phyloP scores from a whole-genome alignment of 2,329 filamentous ascomycete species.

The Penicillium sp. region DNA sequence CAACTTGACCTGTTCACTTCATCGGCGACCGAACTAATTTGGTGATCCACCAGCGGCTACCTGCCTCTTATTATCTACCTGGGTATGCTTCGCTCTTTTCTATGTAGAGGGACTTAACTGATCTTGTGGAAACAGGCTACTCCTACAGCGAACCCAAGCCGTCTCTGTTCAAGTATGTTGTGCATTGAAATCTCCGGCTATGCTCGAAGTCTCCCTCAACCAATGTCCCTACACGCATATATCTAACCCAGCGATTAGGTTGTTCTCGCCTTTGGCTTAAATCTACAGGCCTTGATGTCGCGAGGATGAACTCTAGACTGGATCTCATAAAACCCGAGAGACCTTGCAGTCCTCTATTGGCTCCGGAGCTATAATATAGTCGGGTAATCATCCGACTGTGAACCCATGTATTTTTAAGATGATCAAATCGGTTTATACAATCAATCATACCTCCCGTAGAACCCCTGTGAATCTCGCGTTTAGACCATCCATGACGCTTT shows the following conservation, averaged over 20 bases:
- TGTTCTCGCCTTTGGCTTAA: slow-evolving; percentile 47
- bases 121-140: slow-evolving; percentile 63
- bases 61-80: slow-evolving; percentile 96
- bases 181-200: slow-evolving; percentile 11
- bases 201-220: background rate
- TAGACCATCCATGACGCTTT: background rate
- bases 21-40: slow-evolving; percentile 15
- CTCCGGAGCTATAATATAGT: background rate
- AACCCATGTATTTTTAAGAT: background rate
- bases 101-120: slow-evolving; percentile 15
- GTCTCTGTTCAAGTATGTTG: slow-evolving; percentile 67
- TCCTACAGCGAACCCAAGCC: slow-evolving; percentile 91
- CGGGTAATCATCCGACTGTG: background rate
- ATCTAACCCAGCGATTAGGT: slow-evolving; percentile 28
- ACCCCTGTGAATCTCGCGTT: background rate
- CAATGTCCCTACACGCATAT: background rate
- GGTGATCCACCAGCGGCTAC: slow-evolving; percentile 68
- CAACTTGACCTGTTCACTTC: background rate
- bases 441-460: background rate
- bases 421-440: background rate
- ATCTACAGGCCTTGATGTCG: background rate
- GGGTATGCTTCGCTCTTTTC: slow-evolving; percentile 55
- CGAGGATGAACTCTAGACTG: background rate
- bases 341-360: background rate
- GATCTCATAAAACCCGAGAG: background rate